Conservation (phyloP, 345 rosid species). For the Ailanthus altissimus region DNA sequence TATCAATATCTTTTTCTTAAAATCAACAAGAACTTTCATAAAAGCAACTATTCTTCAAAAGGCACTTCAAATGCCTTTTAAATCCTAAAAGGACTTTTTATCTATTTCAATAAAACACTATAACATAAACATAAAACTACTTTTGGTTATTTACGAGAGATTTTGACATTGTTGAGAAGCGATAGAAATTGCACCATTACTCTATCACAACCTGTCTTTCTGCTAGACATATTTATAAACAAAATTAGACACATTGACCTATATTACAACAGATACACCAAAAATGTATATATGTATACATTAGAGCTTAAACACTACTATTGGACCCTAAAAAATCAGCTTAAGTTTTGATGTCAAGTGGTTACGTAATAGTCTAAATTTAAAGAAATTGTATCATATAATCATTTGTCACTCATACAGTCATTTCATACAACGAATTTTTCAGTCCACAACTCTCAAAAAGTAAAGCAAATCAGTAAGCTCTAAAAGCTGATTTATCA, state of each 20-base stretch:
- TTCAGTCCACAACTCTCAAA: not conserved
- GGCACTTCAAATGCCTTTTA: not conserved
- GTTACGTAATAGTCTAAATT: not conserved
- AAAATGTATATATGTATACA: not conserved
- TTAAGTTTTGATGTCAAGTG: not conserved
- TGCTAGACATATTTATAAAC: not conserved
- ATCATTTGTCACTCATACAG: not conserved
- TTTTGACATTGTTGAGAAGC: not conserved
- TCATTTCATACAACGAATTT: not conserved
- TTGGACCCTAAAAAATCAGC: not conserved
- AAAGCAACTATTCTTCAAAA: not conserved
- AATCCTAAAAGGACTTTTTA: not conserved
- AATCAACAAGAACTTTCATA: not conserved
- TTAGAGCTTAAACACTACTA: not conserved
- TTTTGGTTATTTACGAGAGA: not conserved
- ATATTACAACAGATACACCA: not conserved
- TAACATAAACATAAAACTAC: not conserved
- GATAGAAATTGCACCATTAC: not conserved
- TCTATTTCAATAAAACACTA: not conserved
- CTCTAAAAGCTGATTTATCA: not conserved
- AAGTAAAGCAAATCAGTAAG: not conserved
- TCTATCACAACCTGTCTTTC: slow-evolving; percentile 8
- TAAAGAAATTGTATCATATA: not conserved
- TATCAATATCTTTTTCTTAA: no score
- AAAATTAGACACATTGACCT: not conserved